Conservation (phyloP, 345 rosid genomes). For the Brassica juncea region DNA sequence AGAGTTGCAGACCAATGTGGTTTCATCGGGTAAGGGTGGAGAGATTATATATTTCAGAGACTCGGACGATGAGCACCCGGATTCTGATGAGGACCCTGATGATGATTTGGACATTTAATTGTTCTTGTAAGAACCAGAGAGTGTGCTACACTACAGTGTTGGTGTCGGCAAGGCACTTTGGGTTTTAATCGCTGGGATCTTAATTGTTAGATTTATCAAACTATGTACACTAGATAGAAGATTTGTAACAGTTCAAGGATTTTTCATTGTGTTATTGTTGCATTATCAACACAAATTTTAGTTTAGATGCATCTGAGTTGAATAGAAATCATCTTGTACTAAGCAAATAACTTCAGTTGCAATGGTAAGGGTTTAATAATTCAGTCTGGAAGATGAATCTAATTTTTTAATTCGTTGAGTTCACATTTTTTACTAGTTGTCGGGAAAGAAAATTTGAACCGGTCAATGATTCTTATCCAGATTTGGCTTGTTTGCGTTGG, state of each 20-base stretch:
- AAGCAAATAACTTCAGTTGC: neutral
- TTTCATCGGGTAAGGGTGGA: conserved; percentile 41
- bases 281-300: neutral
- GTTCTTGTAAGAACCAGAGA: conserved; percentile 4
- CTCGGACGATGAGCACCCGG: conserved; percentile 61
- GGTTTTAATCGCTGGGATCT: neutral
- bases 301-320: neutral
- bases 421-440: too few relatives aligned
- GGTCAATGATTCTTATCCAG: too few relatives aligned
- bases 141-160: neutral
- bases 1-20: conserved; percentile 36
- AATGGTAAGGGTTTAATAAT: neutral
- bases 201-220: conserved; percentile 10
- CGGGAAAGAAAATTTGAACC: too few relatives aligned
- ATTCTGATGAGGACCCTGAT: conserved; percentile 1
- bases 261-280: neutral
- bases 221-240: conserved; percentile 13
- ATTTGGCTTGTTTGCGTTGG: too few relatives aligned
- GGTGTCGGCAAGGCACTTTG: neutral
- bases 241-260: neutral
- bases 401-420: neutral
- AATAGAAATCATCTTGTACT: neutral
- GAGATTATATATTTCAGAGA: conserved; percentile 89
- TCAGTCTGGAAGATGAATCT: neutral
- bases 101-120: conserved; percentile 77